Conservation (phyloP, 176 grass and related monocot genomes). For the Pharus latifolius region DNA sequence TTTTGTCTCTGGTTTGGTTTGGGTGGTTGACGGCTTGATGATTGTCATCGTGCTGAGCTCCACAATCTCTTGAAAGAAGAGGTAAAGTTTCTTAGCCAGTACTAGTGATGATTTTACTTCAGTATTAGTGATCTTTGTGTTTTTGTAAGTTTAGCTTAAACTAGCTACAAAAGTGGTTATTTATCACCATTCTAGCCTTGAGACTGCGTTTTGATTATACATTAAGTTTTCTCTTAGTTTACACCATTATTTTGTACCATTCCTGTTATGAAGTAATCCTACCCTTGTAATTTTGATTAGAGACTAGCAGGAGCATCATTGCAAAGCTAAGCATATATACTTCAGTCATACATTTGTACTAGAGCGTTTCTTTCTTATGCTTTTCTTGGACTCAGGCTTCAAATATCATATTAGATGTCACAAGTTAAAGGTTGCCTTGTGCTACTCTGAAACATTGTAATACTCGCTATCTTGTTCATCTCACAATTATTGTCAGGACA, state of each 20-base stretch:
- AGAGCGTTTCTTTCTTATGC: no score
- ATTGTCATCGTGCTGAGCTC: slow-evolving; percentile 52
- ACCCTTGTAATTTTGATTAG: neutral
- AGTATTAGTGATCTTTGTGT: neutral
- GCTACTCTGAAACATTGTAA: no score
- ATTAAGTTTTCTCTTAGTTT: neutral
- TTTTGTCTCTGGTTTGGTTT: no score
- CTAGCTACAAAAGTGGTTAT: neutral
- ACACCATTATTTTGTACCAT: neutral
- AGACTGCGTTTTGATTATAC: neutral
- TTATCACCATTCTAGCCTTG: neutral
- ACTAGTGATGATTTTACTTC: no score
- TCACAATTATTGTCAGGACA: no score
- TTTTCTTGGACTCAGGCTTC: no score
- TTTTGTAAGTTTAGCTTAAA: neutral
- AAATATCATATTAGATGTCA: no score
- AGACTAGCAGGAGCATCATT: slow-evolving; percentile 48
- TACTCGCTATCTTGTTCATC: no score
- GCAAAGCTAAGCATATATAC: slow-evolving; percentile 41
- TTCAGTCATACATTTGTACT: no score
- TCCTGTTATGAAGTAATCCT: neutral
- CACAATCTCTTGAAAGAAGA: no score
- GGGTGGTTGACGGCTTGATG: slow-evolving; percentile 48
- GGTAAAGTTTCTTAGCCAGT: neutral
- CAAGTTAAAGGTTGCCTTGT: no score